Percentiles rank a stretch among this genome's conserved stretches.
These are phyloP conservation scores for Penicillium arizonense DNA, from an alignment of 495 filamentous ascomycete genomes.

Conservation along the genomic window DNA sequence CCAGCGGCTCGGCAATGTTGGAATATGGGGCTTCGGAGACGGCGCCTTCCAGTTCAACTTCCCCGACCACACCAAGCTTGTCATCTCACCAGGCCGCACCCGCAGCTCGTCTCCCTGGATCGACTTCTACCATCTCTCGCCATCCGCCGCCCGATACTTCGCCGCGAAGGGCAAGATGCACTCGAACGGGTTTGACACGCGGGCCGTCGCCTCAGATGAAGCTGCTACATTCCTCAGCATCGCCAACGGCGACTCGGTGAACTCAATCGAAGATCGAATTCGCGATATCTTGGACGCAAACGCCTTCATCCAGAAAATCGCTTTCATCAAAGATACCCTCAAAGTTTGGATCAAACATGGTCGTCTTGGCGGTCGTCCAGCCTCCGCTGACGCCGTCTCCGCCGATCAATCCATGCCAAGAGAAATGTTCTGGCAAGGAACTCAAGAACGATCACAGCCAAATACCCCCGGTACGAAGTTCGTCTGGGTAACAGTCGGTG, in stretches of 20 bases:
- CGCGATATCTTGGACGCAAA: slow-evolving; percentile 70
- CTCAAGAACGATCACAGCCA: slow-evolving; percentile 49
- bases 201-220: slow-evolving; percentile 57
- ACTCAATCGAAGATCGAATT: slow-evolving; percentile 54
- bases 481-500: slow-evolving; percentile 83
- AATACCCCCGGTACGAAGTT: slow-evolving; percentile 65
- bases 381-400: slow-evolving; percentile 1
- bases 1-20: slow-evolving; percentile 81
- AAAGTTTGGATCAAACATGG: slow-evolving; percentile 71
- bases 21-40: slow-evolving; percentile 86
- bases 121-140: slow-evolving; percentile 80
- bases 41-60: slow-evolving; percentile 95
- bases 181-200: slow-evolving; percentile 46
- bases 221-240: slow-evolving; percentile 60
- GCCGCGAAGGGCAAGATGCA: slow-evolving; percentile 59
- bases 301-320: slow-evolving; percentile 73
- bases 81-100: slow-evolving; percentile 69
- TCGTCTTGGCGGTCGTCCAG: slow-evolving; percentile 57
- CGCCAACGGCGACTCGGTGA: slow-evolving; percentile 51
- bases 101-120: slow-evolving; percentile 58
- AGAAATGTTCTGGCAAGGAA: slow-evolving; percentile 66
- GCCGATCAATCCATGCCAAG: slow-evolving; percentile 42
- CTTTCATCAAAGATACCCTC: slow-evolving; percentile 68
- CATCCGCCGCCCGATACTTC: slow-evolving; percentile 63
- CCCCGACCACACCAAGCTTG: slow-evolving; percentile 93